Percentiles rank a stretch among this genome's conserved stretches.
phyloP scores from a whole-genome alignment of 306 rosid genomes.

The Cotoneaster glaucophyllus region DNA sequence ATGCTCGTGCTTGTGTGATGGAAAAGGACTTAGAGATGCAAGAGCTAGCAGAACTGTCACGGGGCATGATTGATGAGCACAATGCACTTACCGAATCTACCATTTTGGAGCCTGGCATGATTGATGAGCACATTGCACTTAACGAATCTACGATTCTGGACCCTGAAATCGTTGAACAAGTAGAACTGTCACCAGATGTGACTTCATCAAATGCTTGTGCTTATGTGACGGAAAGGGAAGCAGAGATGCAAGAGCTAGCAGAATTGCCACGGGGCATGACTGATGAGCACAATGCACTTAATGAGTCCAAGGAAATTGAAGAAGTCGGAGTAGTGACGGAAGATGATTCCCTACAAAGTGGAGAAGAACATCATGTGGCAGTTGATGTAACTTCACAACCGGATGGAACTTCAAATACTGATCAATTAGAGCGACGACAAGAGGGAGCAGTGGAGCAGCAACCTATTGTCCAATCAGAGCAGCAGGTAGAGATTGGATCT shows the following conservation, averaged over 20 bases:
- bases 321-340: background rate
- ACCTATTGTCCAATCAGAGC: slow-evolving; percentile 14
- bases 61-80: slow-evolving; percentile 13
- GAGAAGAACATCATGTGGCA: background rate
- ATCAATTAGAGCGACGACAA: background rate
- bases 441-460: slow-evolving; percentile 20
- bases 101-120: too few species aligned
- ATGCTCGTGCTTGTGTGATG: background rate
- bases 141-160: too few species aligned
- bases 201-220: background rate
- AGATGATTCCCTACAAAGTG: background rate
- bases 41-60: slow-evolving; percentile 13
- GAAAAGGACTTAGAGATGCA: background rate
- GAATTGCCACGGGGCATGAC: slow-evolving; percentile 17
- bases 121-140: too few species aligned
- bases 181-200: background rate
- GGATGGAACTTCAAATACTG: background rate
- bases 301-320: background rate
- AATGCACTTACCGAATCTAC: background rate
- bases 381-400: background rate
- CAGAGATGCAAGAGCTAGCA: background rate
- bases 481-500: slow-evolving; percentile 7
- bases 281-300: background rate
- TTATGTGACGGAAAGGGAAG: background rate
- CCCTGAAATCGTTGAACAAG: background rate